These are phyloP conservation scores for Tilletia horrida DNA, from an alignment of 1,284 basidiomycete species.

Conservation along the genomic window DNA sequence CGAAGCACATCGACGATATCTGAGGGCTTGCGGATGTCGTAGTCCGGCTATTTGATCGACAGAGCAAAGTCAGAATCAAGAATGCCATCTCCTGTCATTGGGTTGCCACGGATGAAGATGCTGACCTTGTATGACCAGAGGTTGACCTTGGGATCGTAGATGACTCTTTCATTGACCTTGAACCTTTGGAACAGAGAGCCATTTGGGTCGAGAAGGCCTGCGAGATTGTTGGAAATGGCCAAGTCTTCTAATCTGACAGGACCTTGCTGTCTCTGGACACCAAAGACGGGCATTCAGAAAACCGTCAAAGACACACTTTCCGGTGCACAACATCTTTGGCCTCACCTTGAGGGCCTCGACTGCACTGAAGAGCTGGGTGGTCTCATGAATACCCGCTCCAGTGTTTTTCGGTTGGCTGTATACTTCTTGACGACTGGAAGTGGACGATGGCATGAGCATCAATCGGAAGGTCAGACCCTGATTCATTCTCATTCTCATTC, in stretches of 20 bases:
- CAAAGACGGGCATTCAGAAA: neutral
- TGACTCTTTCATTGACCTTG: slow-evolving; percentile 24
- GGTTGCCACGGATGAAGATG: slow-evolving; percentile 33
- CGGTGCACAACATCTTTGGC: neutral
- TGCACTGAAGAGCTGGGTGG: slow-evolving; percentile 80
- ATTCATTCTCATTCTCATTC: no score
- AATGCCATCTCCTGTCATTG: neutral
- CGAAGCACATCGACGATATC: slow-evolving; percentile 72
- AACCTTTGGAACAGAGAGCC: slow-evolving; percentile 10
- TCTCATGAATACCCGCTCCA: slow-evolving; percentile 73
- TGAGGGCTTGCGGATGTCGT: slow-evolving; percentile 74
- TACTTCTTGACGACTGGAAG: slow-evolving; percentile 46
- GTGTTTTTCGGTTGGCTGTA: slow-evolving; percentile 82
- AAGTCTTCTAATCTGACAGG: slow-evolving; percentile 81
- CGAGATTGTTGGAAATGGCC: slow-evolving; percentile 71
- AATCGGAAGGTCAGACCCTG: no score
- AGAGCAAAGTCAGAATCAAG: neutral
- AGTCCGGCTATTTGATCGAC: slow-evolving; percentile 68
- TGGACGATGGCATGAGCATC: neutral
- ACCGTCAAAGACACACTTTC: slow-evolving; percentile 10
- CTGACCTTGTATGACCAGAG: slow-evolving; percentile 74
- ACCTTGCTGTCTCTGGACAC: slow-evolving; percentile 65
- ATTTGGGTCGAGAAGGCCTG: slow-evolving; percentile 40
- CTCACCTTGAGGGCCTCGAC: slow-evolving; percentile 70
- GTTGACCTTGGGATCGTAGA: slow-evolving; percentile 71